Conservation (phyloP, 768 basidiomycete genomes). For the Kwoniella europaea region DNA sequence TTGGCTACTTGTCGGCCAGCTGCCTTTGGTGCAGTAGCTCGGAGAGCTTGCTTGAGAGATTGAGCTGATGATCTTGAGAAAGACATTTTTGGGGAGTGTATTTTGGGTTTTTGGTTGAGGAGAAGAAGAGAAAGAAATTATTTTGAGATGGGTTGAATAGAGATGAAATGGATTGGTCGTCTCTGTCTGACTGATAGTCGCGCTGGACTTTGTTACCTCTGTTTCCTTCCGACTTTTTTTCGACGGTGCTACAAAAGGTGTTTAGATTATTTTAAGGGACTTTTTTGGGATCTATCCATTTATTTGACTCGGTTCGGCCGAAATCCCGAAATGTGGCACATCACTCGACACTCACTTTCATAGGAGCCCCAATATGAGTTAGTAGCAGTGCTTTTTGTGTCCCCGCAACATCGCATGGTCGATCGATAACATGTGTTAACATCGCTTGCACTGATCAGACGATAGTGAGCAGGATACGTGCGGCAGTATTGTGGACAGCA, state of each 20-base stretch:
- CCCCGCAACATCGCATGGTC: background rate
- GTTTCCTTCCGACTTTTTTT: background rate
- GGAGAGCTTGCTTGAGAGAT: conserved; percentile 53
- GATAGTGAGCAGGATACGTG: background rate
- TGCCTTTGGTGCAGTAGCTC: conserved; percentile 42
- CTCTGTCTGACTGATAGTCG: conserved; percentile 5
- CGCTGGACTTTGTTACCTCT: conserved; percentile 15
- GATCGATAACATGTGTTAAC: background rate
- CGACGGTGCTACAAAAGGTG: background rate
- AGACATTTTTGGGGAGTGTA: conserved; percentile 47
- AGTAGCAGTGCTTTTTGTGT: background rate
- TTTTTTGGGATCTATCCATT: background rate
- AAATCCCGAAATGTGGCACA: conserved; percentile 27
- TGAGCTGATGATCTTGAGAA: conserved; percentile 54
- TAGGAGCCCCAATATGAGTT: background rate
- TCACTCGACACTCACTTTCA: background rate
- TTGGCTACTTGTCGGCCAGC: conserved; percentile 44
- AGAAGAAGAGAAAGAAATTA: background rate
- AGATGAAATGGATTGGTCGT: conserved; percentile 3
- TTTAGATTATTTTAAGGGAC: conserved; percentile 4
- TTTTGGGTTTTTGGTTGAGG: conserved; percentile 8
- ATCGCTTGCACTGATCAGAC: background rate
- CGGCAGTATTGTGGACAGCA: background rate
- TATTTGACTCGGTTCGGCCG: conserved; percentile 24
- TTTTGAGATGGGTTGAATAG: conserved; percentile 3